phyloP scores from a whole-genome alignment of 208 protist genomes.

The Leishmania guyanensis region DNA sequence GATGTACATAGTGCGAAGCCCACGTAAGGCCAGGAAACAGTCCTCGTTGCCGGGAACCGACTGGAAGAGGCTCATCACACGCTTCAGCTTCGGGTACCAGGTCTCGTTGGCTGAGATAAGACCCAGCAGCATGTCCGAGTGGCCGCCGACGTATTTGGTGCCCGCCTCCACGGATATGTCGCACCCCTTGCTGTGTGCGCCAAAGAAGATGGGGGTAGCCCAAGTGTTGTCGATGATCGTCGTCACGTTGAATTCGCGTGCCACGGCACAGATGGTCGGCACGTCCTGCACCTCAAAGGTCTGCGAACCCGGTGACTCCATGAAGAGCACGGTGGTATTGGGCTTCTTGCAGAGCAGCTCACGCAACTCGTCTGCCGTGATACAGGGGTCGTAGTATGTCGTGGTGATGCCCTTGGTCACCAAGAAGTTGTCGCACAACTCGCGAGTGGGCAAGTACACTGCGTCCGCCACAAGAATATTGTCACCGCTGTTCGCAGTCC shows the following conservation, averaged over 20 bases:
- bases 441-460: constrained; percentile 32
- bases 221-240: constrained; percentile 41
- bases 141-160: constrained; percentile 43
- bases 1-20: constrained; percentile 37
- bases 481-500: constrained; percentile 24
- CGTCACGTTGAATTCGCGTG: constrained; percentile 19
- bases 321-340: constrained; percentile 33
- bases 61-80: constrained; percentile 24
- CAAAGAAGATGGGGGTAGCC: constrained; percentile 41
- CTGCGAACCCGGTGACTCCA: constrained; percentile 37
- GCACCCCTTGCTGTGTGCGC: constrained; percentile 34
- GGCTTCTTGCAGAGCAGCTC: constrained; percentile 30
- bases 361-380: constrained; percentile 31
- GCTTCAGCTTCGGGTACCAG: constrained; percentile 29
- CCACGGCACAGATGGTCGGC: constrained; percentile 26
- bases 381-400: constrained; percentile 39
- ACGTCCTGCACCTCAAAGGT: constrained; percentile 41
- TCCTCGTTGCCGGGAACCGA: constrained; percentile 36
- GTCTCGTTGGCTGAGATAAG: constrained; percentile 33
- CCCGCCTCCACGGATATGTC: constrained; percentile 44
- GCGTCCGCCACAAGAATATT: constrained; percentile 37
- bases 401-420: constrained; percentile 28
- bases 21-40: constrained; percentile 37
- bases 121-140: constrained; percentile 40
- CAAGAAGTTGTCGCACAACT: constrained; percentile 33